Conservation (phyloP, 148 eudicot genomes). For the Mesembryanthemum crystallinum region DNA sequence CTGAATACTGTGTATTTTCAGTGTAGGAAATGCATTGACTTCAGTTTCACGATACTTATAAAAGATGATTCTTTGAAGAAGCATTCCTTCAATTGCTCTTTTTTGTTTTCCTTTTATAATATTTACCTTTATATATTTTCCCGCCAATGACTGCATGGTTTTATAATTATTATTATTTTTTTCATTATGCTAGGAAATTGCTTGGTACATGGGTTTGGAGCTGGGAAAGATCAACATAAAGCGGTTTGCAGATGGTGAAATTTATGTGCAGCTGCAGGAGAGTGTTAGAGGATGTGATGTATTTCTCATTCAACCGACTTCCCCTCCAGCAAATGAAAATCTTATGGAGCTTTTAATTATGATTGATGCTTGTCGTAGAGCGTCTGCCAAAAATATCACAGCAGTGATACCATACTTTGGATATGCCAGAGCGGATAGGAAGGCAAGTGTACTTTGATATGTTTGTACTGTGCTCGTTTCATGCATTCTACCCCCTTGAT, state of each 20-base stretch:
- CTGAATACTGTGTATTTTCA: neutral
- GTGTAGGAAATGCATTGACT: neutral
- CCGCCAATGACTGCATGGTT: neutral
- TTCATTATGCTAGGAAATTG: constrained; percentile 62
- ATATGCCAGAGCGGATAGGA: constrained; percentile 96
- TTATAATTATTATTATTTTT: neutral
- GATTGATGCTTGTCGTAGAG: constrained; percentile 98
- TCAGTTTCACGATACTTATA: neutral
- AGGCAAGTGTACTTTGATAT: constrained; percentile 39
- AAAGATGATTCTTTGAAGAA: neutral
- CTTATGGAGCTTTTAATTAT: constrained; percentile 89
- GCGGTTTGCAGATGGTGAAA: constrained; percentile 96
- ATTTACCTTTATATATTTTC: neutral
- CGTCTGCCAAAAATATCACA: constrained; percentile 91
- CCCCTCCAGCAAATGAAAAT: constrained; percentile 95
- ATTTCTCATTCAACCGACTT: constrained; percentile 83
- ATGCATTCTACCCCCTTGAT: neutral
- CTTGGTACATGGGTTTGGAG: constrained; percentile 87
- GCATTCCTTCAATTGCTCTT: neutral
- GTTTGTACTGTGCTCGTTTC: neutral
- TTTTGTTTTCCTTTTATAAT: neutral
- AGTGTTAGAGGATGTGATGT: constrained; percentile 97
- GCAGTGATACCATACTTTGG: constrained; percentile 98
- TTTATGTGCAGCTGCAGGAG: constrained; percentile 90
- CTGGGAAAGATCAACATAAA: constrained; percentile 70